A percentile compares a stretch with the other conserved stretches of the same genome.
Evolutionary conservation across 495 filamentous ascomycete species (phyloP).

Genomic region (Hypoxylon crocopeplum): DNA sequence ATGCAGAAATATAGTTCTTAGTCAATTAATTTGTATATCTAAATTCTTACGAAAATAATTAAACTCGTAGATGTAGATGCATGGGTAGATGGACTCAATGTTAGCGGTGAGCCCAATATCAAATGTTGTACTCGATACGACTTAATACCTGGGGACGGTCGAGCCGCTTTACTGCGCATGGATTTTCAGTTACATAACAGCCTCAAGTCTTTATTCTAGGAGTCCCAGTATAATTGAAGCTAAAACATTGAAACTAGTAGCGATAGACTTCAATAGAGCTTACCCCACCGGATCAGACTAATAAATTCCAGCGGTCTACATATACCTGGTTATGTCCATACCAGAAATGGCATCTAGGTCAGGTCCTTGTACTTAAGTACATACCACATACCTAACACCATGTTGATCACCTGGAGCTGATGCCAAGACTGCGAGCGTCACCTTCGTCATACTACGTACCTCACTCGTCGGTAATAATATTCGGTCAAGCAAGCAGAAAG

Average conservation of each 20-base stretch:
- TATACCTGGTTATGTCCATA: background rate
- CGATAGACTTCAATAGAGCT: too few relatives aligned
- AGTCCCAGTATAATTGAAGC: too few relatives aligned
- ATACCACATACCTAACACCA: background rate
- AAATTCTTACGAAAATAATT: too few relatives aligned
- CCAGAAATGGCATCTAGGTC: too few relatives aligned
- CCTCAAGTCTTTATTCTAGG: background rate
- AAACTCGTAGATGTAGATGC: too few relatives aligned
- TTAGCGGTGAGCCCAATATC: background rate
- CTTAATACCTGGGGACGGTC: slow-evolving; percentile 14
- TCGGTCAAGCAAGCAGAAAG: slow-evolving; percentile 12
- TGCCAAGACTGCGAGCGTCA: slow-evolving; percentile 27
- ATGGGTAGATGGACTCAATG: background rate
- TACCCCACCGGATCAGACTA: slow-evolving; percentile 25
- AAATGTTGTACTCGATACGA: background rate
- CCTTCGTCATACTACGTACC: slow-evolving; percentile 26
- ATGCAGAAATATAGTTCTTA: too few relatives aligned
- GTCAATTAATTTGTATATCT: too few relatives aligned
- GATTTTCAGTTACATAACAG: slow-evolving; percentile 30
- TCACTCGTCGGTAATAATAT: slow-evolving; percentile 12
- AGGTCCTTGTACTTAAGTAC: slow-evolving; percentile 2
- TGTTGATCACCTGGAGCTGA: slow-evolving; percentile 29
- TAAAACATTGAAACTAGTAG: too few relatives aligned
- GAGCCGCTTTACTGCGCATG: slow-evolving; percentile 23
- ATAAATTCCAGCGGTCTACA: too few relatives aligned